Evolutionary conservation across 1,284 basidiomycete species (phyloP).

Genomic region (Ganoderma sinense): DNA sequence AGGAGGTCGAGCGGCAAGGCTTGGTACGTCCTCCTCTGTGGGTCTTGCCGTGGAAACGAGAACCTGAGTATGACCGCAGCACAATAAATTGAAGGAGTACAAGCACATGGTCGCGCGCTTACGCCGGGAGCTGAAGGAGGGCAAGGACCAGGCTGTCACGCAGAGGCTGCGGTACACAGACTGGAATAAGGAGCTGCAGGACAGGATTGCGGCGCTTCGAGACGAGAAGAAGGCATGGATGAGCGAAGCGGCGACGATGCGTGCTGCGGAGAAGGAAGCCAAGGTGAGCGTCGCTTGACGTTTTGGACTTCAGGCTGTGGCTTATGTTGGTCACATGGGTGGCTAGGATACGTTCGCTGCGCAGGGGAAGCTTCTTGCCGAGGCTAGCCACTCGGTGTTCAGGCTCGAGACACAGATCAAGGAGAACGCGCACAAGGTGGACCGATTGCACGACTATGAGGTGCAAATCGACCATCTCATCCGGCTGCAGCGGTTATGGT

Average conservation of each 20-base stretch:
- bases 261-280: constrained; percentile 69
- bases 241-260: constrained; percentile 64
- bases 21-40: constrained; percentile 56
- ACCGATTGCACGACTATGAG: constrained; percentile 76
- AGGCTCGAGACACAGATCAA: constrained; percentile 70
- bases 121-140: constrained; percentile 67
- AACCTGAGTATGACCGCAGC: constrained; percentile 48
- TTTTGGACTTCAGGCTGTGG: background rate
- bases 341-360: constrained; percentile 70
- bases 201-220: constrained; percentile 68
- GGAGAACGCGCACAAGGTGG: constrained; percentile 76
- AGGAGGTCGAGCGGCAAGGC: constrained; percentile 83
- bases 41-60: background rate
- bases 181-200: constrained; percentile 75
- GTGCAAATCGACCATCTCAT: constrained; percentile 75
- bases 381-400: constrained; percentile 66
- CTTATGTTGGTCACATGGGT: background rate
- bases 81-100: constrained; percentile 80
- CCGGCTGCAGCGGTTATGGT: constrained; percentile 77
- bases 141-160: constrained; percentile 67
- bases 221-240: constrained; percentile 76
- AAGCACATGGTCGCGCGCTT: constrained; percentile 67
- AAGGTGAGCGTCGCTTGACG: constrained; percentile 49
- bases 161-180: constrained; percentile 75
- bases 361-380: constrained; percentile 70